Percentiles rank a stretch among this genome's conserved stretches.
Evolutionary conservation across 345 rosid genomes (phyloP).

Genomic region (Linum lewisii): DNA sequence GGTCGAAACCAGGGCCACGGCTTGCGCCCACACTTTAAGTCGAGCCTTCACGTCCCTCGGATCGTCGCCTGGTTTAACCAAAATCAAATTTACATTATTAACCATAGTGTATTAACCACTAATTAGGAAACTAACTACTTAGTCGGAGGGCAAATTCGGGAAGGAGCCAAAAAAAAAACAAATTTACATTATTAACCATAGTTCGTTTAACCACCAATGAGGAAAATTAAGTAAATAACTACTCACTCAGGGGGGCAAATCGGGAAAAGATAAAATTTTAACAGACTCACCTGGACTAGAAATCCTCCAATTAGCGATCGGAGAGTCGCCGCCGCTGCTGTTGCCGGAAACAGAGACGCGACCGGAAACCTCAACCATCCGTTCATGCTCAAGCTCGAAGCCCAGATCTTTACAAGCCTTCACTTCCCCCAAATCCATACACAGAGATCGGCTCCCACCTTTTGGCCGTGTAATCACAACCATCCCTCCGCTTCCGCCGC

Average conservation of each 20-base stretch:
- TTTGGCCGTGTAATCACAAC: constrained; percentile 73
- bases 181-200: constrained; percentile 1
- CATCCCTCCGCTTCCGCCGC: constrained; percentile 33
- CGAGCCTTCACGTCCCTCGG: constrained; percentile 89
- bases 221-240: background rate
- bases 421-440: constrained; percentile 86
- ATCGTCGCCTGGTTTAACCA: constrained; percentile 62
- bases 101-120: background rate
- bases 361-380: constrained; percentile 50
- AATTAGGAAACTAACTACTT: background rate
- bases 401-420: constrained; percentile 92
- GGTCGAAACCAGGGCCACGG: constrained; percentile 70
- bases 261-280: background rate
- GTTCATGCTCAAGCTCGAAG: constrained; percentile 71
- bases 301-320: constrained; percentile 76
- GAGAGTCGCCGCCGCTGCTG: constrained; percentile 86
- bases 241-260: background rate
- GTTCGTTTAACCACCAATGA: background rate
- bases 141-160: too few relatives aligned
- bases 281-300: constrained; percentile 67
- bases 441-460: constrained; percentile 66
- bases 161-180: too few relatives aligned
- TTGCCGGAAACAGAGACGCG: constrained; percentile 49
- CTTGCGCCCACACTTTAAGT: constrained; percentile 94
- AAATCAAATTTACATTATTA: constrained; percentile 4